phyloP scores from a whole-genome alignment of 1,139 yeast genomes.

The Arxiozyma slooffiae region DNA sequence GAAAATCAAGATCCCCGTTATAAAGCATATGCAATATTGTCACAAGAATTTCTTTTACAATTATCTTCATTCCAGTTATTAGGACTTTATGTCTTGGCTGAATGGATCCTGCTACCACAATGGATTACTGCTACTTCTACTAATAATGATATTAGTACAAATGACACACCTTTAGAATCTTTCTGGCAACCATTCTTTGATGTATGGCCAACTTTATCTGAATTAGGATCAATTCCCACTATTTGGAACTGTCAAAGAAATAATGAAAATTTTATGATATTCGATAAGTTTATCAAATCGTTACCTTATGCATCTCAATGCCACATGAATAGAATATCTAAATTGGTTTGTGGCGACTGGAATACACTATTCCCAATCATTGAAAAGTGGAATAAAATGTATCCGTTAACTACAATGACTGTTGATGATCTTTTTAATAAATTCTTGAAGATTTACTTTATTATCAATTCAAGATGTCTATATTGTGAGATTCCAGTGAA shows the following conservation, averaged over 20 bases:
- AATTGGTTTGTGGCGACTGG: conserved; percentile 22
- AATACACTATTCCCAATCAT: conserved; percentile 13
- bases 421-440: conserved; percentile 27
- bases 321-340: conserved; percentile 16
- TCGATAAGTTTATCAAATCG: conserved; percentile 8
- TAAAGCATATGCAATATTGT: conserved; percentile 21
- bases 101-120: conserved; percentile 27
- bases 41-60: conserved; percentile 15
- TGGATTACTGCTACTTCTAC: conserved; percentile 29
- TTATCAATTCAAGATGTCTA: conserved; percentile 84
- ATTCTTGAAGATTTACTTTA: conserved; percentile 68
- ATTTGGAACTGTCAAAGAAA: conserved; percentile 35
- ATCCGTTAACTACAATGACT: conserved; percentile 3
- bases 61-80: conserved; percentile 36
- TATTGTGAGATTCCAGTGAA: conserved; percentile 60
- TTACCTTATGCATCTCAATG: conserved; percentile 25
- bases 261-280: neutral
- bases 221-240: conserved; percentile 43
- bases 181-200: conserved; percentile 59
- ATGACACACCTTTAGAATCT: conserved; percentile 27
- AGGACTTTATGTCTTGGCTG: conserved; percentile 41
- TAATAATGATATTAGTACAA: neutral
- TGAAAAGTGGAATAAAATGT: conserved; percentile 14
- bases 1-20: conserved; percentile 20
- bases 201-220: conserved; percentile 44